Conservation (phyloP, 176 grass and related monocot species). For the Tillandsia leiboldiana region DNA sequence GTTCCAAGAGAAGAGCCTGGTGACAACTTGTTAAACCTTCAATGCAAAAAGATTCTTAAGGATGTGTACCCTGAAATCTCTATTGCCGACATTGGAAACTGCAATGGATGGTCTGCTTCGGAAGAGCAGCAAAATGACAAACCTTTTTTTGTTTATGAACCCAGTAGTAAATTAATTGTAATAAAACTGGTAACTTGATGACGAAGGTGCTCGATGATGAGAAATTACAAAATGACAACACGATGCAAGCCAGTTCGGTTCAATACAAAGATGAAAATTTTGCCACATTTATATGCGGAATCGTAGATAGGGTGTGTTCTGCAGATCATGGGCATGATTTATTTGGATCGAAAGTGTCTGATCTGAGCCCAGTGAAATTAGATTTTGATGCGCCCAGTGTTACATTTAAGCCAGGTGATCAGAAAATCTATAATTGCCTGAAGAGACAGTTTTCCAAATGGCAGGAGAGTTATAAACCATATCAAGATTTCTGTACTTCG, state of each 20-base stretch:
- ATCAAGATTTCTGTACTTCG: conserved; percentile 61
- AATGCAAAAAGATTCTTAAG: conserved; percentile 47
- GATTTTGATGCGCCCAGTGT: conserved; percentile 42
- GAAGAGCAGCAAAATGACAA: conserved; percentile 42
- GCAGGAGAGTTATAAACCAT: conserved; percentile 61
- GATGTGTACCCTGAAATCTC: conserved; percentile 57
- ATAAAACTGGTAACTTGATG: conserved; percentile 6
- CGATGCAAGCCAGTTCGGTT: conserved; percentile 15
- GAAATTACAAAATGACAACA: conserved; percentile 6
- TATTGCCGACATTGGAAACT: conserved; percentile 24
- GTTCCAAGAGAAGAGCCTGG: conserved; percentile 20
- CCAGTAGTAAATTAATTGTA: conserved; percentile 24
- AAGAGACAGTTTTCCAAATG: conserved; percentile 65
- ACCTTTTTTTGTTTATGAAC: conserved; percentile 64
- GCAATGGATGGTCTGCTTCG: conserved; percentile 26
- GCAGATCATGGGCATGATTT: conserved; percentile 34
- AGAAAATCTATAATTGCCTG: conserved; percentile 40
- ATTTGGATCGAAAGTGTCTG: conserved; percentile 29
- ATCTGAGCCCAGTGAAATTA: conserved; percentile 54
- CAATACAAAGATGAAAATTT: conserved; percentile 40
- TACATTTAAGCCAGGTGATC: conserved; percentile 36
- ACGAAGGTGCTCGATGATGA: conserved; percentile 25
- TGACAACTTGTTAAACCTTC: conserved; percentile 30
- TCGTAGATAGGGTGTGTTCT: conserved; percentile 17
- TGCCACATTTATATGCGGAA: conserved; percentile 60